These are phyloP conservation scores for Kodamaea neixiangensis DNA, from an alignment of 805 yeast genomes.

Conservation along the genomic window DNA sequence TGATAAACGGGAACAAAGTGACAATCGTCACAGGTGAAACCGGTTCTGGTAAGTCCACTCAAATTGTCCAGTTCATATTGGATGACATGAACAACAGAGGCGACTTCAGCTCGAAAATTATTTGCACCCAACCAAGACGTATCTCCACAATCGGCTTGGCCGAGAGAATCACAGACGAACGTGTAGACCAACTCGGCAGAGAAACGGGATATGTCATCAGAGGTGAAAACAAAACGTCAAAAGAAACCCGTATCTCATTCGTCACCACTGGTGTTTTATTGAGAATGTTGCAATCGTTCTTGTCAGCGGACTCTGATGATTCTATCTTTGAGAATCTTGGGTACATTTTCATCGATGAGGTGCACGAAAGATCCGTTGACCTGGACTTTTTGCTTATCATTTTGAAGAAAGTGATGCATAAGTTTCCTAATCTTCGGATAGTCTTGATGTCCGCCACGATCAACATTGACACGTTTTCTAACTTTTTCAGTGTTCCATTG, in stretches of 20 bases:
- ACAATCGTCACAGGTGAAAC: conserved; percentile 93
- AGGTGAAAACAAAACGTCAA: conserved; percentile 75
- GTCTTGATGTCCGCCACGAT: conserved; percentile 95
- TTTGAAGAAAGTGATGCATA: conserved; percentile 58
- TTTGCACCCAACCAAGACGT: conserved; percentile 95
- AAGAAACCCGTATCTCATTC: conserved; percentile 72
- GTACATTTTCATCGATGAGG: conserved; percentile 87
- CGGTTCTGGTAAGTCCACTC: conserved; percentile 97
- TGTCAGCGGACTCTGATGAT: conserved; percentile 24
- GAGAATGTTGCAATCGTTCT: conserved; percentile 70
- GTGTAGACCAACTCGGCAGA: conserved; percentile 61
- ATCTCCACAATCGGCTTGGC: conserved; percentile 94
- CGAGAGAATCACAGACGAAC: conserved; percentile 85
- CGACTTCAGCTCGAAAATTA: conserved; percentile 57
- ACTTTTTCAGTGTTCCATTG: conserved; percentile 55
- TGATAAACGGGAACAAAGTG: conserved; percentile 61
- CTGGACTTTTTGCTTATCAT: conserved; percentile 82
- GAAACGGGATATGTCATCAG: conserved; percentile 90
- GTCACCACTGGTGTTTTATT: conserved; percentile 92
- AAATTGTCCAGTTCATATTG: conserved; percentile 83
- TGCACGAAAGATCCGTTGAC: conserved; percentile 94
- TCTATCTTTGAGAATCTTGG: conserved; percentile 55
- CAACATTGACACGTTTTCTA: conserved; percentile 63
- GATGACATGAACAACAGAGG: conserved; percentile 59
- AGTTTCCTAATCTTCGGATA: conserved; percentile 58